Percentiles rank a stretch among this genome's conserved stretches.
These are phyloP conservation scores for Arthrocladium fulminans DNA, from an alignment of 2,329 filamentous ascomycete genomes.

Conservation along the genomic window DNA sequence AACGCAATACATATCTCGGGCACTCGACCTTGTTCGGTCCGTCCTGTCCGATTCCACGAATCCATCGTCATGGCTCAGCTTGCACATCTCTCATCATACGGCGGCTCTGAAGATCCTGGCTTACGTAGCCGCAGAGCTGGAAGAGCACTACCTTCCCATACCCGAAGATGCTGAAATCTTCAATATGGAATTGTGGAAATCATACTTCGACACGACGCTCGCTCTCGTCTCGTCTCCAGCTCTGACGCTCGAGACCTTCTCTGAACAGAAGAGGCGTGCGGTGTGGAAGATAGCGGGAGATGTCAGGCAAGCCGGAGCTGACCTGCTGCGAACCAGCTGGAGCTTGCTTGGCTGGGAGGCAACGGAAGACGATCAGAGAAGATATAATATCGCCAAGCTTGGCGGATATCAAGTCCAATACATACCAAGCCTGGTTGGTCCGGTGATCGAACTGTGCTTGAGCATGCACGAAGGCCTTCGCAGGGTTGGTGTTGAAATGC, in stretches of 20 bases:
- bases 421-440: conserved; percentile 80
- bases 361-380: conserved; percentile 63
- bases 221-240: conserved; percentile 83
- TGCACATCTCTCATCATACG: conserved; percentile 87
- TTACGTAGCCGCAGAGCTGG: conserved; percentile 67
- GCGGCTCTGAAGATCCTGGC: conserved; percentile 79
- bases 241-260: conserved; percentile 86
- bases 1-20: conserved; percentile 57
- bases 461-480: conserved; percentile 90
- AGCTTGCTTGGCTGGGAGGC: conserved; percentile 96
- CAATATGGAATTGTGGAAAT: conserved; percentile 87
- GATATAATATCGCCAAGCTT: conserved; percentile 73
- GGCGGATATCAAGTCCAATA: conserved; percentile 98
- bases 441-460: conserved; percentile 86
- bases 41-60: conserved; percentile 85
- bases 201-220: conserved; percentile 81
- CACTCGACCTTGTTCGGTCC: conserved; percentile 77
- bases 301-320: conserved; percentile 82
- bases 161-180: conserved; percentile 88
- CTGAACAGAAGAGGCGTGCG: conserved; percentile 88
- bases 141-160: conserved; percentile 76
- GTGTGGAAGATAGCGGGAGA: conserved; percentile 99
- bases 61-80: conserved; percentile 79
- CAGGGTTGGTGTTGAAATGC: conserved; percentile 79
- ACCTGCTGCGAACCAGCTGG: conserved; percentile 77